Conservation (phyloP, 768 basidiomycete species). For the Panaeolus cyanescens region DNA sequence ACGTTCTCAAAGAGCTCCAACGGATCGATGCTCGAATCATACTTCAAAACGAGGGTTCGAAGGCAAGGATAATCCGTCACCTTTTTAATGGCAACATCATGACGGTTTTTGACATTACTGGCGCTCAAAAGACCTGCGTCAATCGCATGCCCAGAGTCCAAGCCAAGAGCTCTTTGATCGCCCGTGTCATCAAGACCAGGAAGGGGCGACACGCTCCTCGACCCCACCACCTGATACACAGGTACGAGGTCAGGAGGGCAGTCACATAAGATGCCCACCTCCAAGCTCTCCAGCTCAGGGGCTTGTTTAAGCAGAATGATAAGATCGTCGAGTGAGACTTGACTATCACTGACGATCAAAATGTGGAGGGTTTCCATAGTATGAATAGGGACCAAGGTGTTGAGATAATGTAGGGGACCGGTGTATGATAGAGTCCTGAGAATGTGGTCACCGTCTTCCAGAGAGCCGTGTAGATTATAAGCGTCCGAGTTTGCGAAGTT, state of each 20-base stretch:
- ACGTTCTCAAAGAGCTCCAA: background rate
- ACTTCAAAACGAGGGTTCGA: background rate
- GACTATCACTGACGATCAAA: background rate
- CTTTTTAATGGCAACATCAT: background rate
- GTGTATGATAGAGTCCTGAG: background rate
- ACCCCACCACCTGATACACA: background rate
- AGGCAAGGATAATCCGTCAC: background rate
- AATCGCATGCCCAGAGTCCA: too few relatives aligned
- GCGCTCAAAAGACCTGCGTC: background rate
- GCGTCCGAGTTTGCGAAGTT: background rate
- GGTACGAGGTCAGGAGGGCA: background rate
- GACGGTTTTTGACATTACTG: too few relatives aligned
- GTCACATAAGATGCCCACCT: background rate
- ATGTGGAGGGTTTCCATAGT: background rate
- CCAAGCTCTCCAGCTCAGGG: background rate
- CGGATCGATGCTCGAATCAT: background rate
- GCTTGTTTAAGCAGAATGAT: background rate
- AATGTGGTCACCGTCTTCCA: background rate
- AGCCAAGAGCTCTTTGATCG: too few relatives aligned
- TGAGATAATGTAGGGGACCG: background rate
- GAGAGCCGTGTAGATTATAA: too few relatives aligned
- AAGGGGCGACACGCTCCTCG: background rate
- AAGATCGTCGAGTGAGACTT: background rate
- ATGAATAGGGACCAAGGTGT: background rate
- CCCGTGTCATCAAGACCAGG: background rate